Percentiles rank a stretch among this genome's conserved stretches.
Conservation (phyloP, 1,284 basidiomycete genomes). For the Schizophyllum amplum region DNA sequence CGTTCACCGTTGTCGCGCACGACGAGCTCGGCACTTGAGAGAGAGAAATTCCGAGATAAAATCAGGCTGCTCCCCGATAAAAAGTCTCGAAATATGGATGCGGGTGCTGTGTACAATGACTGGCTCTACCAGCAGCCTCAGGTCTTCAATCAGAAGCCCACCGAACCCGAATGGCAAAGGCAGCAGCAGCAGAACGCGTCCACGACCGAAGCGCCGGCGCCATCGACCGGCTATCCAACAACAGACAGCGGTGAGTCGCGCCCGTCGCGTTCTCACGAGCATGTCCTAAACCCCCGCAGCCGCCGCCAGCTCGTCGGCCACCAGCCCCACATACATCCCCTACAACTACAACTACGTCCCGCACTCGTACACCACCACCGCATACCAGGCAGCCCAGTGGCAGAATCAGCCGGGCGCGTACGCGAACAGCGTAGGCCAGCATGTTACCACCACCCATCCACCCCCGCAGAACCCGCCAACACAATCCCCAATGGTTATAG, state of each 20-base stretch:
- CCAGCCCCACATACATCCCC: neutral
- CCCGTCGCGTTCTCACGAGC: neutral
- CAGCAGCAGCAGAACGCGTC: neutral
- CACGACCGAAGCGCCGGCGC: no score
- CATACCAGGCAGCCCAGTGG: neutral
- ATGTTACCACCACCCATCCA: slow-evolving; percentile 8
- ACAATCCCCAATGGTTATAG: slow-evolving; percentile 28
- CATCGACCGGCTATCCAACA: neutral
- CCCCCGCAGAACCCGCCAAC: slow-evolving; percentile 13
- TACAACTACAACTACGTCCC: neutral
- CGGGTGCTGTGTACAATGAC: neutral
- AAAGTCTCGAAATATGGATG: neutral
- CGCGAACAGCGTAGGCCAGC: neutral
- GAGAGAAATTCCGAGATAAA: neutral
- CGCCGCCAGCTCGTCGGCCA: neutral
- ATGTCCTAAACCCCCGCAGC: neutral
- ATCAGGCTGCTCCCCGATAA: neutral
- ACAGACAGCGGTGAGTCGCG: neutral
- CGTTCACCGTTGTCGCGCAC: neutral
- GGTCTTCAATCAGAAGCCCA: neutral
- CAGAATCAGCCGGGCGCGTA: neutral
- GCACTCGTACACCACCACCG: neutral
- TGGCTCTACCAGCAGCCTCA: neutral
- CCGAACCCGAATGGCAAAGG: neutral
- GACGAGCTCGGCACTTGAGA: no score